Conservation (phyloP, 2,329 filamentous ascomycete species). For the Saccharata proteae region DNA sequence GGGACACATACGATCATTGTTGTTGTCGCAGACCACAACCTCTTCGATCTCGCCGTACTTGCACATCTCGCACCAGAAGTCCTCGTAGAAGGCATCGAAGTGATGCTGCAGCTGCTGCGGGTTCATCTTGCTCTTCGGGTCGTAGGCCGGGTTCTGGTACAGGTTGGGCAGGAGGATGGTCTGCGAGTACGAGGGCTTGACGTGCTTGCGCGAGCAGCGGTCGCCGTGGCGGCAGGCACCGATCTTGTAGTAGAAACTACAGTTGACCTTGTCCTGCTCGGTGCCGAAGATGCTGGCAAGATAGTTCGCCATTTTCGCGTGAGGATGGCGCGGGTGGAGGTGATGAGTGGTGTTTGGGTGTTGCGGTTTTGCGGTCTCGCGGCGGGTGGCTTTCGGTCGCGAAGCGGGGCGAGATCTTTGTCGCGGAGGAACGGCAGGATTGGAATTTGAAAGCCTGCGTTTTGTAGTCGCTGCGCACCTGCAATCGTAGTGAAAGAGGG, state of each 20-base stretch:
- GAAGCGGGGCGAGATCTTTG: too few species aligned
- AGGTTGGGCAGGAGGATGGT: conserved; percentile 97
- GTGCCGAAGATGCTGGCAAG: conserved; percentile 99
- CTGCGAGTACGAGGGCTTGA: conserved; percentile 96
- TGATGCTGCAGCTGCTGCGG: conserved; percentile 92
- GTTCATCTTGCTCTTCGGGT: conserved; percentile 95
- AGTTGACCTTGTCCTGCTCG: conserved; percentile 98
- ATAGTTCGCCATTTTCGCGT: conserved; percentile 75
- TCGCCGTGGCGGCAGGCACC: conserved; percentile 97
- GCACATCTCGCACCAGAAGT: conserved; percentile 99
- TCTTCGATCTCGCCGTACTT: conserved; percentile 97
- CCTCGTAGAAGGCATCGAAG: conserved; percentile 99
- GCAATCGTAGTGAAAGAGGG: too few species aligned
- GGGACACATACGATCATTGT: conserved; percentile 71
- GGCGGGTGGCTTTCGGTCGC: too few species aligned
- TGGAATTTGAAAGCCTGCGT: too few species aligned
- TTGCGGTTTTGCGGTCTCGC: conserved; percentile 4
- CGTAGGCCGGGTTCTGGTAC: conserved; percentile 97
- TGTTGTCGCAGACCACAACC: conserved; percentile 97
- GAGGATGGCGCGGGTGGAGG: conserved; percentile 5
- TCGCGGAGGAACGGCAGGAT: too few species aligned
- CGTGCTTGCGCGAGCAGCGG: conserved; percentile 94
- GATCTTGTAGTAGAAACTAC: conserved; percentile 99
- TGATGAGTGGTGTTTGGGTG: conserved; percentile 4
- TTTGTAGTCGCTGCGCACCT: too few species aligned